Conservation (phyloP, 1,284 basidiomycete genomes). For the Austropuccinia psidii region DNA sequence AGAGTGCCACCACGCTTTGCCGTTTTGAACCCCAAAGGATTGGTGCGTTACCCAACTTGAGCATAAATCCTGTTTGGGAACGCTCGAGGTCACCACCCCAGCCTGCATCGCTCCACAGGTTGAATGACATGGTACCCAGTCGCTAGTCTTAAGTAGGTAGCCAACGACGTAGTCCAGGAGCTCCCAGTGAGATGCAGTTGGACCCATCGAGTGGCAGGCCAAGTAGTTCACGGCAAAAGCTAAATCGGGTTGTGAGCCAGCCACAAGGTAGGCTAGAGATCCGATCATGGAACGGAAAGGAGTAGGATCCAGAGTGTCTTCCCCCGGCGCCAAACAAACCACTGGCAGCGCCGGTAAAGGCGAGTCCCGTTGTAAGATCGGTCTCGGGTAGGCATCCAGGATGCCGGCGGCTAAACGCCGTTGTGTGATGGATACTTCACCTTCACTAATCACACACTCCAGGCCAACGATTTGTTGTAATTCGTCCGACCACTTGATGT, state of each 20-base stretch:
- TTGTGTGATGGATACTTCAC: neutral
- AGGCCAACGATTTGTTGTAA: neutral
- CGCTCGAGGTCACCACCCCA: conserved; percentile 6
- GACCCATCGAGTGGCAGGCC: neutral
- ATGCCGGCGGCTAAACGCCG: neutral
- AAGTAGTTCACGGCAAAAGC: conserved; percentile 7
- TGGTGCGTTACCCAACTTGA: too few species aligned
- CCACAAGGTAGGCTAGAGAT: neutral
- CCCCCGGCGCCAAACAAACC: too few species aligned
- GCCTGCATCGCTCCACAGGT: neutral
- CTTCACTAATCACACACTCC: too few species aligned
- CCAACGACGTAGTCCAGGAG: neutral
- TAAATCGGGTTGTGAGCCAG: neutral
- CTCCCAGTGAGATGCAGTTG: neutral
- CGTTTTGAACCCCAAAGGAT: too few species aligned
- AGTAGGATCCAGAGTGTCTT: too few species aligned
- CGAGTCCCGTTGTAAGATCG: too few species aligned
- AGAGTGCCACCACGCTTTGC: too few species aligned
- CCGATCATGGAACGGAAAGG: neutral
- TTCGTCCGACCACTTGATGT: neutral
- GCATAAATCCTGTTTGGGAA: too few species aligned
- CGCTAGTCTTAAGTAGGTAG: neutral
- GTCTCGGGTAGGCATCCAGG: neutral
- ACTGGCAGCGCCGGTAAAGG: too few species aligned
- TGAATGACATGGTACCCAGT: too few species aligned